Percentiles rank a stretch among this genome's conserved stretches.
phyloP scores from a whole-genome alignment of 345 rosid species.

The Kernera saxatilis region DNA sequence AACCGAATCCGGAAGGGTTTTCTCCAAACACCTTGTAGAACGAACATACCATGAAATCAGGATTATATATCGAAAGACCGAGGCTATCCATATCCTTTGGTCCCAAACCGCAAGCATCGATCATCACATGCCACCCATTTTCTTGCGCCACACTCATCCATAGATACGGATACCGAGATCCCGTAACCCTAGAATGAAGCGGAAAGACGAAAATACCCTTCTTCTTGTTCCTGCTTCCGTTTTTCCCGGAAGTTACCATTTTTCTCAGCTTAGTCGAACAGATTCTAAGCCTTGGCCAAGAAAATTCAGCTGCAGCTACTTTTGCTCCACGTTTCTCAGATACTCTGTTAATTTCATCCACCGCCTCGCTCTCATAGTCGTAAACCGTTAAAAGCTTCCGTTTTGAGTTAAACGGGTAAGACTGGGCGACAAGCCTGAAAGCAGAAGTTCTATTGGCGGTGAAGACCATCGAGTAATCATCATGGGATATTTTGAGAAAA shows the following conservation, averaged over 20 bases:
- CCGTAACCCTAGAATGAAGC: constrained; percentile 78
- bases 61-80: constrained; percentile 76
- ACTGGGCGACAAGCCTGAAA: constrained; percentile 79
- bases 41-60: constrained; percentile 82
- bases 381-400: constrained; percentile 70
- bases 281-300: constrained; percentile 85
- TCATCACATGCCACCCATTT: constrained; percentile 84
- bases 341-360: constrained; percentile 54
- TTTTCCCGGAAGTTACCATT: constrained; percentile 53
- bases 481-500: constrained; percentile 68
- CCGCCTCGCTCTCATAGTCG: constrained; percentile 86
- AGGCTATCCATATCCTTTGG: constrained; percentile 97
- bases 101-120: constrained; percentile 89
- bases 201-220: constrained; percentile 88
- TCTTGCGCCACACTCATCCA: constrained; percentile 92
- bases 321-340: constrained; percentile 73
- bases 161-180: constrained; percentile 80
- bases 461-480: constrained; percentile 80
- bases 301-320: constrained; percentile 72
- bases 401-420: constrained; percentile 69
- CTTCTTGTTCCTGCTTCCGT: constrained; percentile 45
- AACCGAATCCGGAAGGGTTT: constrained; percentile 91
- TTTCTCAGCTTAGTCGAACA: constrained; percentile 57
- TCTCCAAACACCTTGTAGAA: constrained; percentile 92
- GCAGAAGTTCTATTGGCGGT: constrained; percentile 91